These are phyloP conservation scores for Parastagonospora avenae DNA, from an alignment of 2,329 filamentous ascomycete genomes.

Conservation along the genomic window DNA sequence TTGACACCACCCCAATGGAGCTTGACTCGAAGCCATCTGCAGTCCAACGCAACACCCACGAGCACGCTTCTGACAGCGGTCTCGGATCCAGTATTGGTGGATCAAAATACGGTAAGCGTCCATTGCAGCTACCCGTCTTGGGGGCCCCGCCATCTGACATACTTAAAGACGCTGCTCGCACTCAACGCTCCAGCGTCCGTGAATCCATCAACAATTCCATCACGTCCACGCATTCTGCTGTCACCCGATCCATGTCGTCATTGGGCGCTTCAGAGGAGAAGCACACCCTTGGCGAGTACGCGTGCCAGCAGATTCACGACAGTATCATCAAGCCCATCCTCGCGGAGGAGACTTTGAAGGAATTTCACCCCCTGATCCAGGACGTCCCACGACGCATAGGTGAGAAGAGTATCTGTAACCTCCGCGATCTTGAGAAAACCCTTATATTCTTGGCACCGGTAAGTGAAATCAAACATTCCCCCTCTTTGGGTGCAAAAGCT, in stretches of 20 bases:
- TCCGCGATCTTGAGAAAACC: conserved; percentile 93
- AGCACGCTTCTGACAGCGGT: conserved; percentile 84
- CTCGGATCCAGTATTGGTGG: conserved; percentile 81
- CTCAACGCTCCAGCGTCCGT: conserved; percentile 35
- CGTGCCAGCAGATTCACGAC: conserved; percentile 78
- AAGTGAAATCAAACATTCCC: conserved; percentile 67
- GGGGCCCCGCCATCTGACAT: conserved; percentile 34
- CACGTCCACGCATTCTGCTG: conserved; percentile 44
- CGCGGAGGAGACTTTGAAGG: conserved; percentile 72
- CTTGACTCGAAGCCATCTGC: conserved; percentile 49
- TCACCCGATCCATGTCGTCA: conserved; percentile 52
- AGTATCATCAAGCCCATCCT: conserved; percentile 78
- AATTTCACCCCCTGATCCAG: conserved; percentile 79
- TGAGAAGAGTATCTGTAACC: conserved; percentile 83
- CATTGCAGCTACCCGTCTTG: conserved; percentile 20
- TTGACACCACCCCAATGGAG: conserved; percentile 45
- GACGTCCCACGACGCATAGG: conserved; percentile 80
- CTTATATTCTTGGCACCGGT: conserved; percentile 90
- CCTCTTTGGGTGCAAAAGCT: conserved; percentile 67
- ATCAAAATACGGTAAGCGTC: conserved; percentile 48
- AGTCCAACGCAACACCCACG: conserved; percentile 53
- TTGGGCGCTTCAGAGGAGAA: conserved; percentile 47
- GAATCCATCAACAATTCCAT: conserved; percentile 47
- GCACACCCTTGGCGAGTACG: conserved; percentile 69
- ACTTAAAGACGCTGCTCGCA: conserved; percentile 42